Base-by-base conservation (phyloP, 352 stramenopile species). In the Pelagophyceae sp. region DNA sequence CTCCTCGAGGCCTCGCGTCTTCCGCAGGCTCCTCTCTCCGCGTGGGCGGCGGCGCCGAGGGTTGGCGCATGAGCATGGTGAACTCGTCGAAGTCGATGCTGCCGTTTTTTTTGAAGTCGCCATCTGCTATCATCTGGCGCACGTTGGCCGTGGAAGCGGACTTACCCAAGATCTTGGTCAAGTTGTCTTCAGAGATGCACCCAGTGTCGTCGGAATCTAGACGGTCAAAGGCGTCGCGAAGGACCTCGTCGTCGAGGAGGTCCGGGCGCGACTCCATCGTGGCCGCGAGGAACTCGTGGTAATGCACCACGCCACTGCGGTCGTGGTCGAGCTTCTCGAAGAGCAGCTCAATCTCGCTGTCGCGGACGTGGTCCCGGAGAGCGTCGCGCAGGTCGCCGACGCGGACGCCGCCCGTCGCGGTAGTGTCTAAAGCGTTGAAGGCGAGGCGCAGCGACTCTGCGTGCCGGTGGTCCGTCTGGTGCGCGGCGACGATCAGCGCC, bases 241-340 rank as follows among this genome's bases (percentile, higher is more conserved):
- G 31, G 29, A 70, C 61, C 29, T 70, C 61, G 23, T 70, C 61
- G 31, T 70, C 31, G 61, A 70, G 61, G 23, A 70, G 31, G 23
- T 70, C 61, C n/a, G n/a, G n/a, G 50, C 27, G 50, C 15, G 20
- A 15, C 61, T 70, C 61, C 20, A 70, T 35, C 20, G 61, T 70
- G 23, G 61, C 61, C 20, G 61, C 61, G 23, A 70, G 31, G 61
- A 70, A 70, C 61, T 70, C 61, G 61, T 70, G 61, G 61, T 70
- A 70, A n/a, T 70, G 61, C 15, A 70, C 61, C 20, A 20, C 20
- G 20, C 61, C 61, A 23, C 20, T 33, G 20, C 29, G 23, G 31
- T 70, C 61, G 31, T 70, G 29, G 31, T 70, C 61, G 23, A 70
- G 31, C 20, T 33, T 23, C 29, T 15, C 61, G 61, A 70, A 70